These are phyloP conservation scores for Linderina pennispora DNA, from an alignment of 192 early-diverging fungal genomes.

Conservation along the genomic window DNA sequence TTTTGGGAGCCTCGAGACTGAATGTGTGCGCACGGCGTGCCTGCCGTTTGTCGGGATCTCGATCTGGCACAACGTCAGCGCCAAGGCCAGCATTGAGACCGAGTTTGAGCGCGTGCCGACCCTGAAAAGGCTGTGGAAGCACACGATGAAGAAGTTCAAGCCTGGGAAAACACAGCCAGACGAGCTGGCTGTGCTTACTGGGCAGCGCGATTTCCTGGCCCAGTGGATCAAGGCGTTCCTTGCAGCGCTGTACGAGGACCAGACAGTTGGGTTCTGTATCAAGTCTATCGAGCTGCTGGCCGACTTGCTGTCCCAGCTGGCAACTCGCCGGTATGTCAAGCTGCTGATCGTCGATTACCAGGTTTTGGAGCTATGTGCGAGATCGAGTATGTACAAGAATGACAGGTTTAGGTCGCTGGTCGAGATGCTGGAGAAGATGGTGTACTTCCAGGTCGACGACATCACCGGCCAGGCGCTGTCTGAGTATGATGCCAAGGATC, in stretches of 20 bases:
- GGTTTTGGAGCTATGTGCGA: constrained; percentile 43
- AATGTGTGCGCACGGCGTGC: constrained; percentile 66
- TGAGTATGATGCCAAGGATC: constrained; percentile 54
- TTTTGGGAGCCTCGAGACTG: constrained; percentile 83
- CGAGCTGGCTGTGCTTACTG: constrained; percentile 49
- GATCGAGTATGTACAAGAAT: background rate
- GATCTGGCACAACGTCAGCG: constrained; percentile 67
- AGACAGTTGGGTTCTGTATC: constrained; percentile 51
- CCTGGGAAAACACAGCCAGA: background rate
- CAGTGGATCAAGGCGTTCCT: constrained; percentile 62
- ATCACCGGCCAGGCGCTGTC: constrained; percentile 71
- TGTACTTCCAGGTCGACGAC: constrained; percentile 73
- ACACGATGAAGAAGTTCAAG: constrained; percentile 48
- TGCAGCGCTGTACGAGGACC: constrained; percentile 1
- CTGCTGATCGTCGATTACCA: constrained; percentile 76
- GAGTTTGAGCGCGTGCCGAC: constrained; percentile 57
- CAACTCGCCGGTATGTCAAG: constrained; percentile 86
- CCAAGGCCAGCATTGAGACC: constrained; percentile 44
- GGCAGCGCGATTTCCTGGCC: constrained; percentile 63
- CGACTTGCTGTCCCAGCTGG: constrained; percentile 80
- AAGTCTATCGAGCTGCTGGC: constrained; percentile 82
- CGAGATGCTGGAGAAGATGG: constrained; percentile 53
- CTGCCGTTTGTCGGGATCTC: constrained; percentile 68
- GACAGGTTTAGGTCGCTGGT: constrained; percentile 59
- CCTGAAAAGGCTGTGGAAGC: constrained; percentile 64